These are phyloP conservation scores for Cladosporium sp. DNA, from an alignment of 2,329 filamentous ascomycete genomes.

Conservation along the genomic window DNA sequence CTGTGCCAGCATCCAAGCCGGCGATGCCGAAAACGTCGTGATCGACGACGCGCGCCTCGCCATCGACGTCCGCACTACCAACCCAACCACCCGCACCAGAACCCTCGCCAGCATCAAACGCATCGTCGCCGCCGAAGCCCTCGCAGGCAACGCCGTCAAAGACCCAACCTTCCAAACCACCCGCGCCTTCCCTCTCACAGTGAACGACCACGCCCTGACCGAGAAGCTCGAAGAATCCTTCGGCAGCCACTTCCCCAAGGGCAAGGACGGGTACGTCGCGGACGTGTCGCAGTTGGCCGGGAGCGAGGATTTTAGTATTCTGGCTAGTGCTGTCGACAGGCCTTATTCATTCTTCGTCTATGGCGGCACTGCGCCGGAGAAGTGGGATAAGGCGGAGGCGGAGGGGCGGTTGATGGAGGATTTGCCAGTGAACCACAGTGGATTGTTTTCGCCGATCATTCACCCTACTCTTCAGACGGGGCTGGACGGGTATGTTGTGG, in stretches of 20 bases:
- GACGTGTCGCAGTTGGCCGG: slow-evolving; percentile 46
- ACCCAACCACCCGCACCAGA: slow-evolving; percentile 47
- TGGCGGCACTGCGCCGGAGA: slow-evolving; percentile 52
- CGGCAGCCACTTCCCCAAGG: slow-evolving; percentile 45
- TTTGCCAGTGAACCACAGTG: slow-evolving; percentile 61
- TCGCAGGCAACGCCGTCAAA: slow-evolving; percentile 48
- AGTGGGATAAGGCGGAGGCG: slow-evolving; percentile 52
- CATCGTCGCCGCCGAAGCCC: slow-evolving; percentile 58
- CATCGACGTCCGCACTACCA: slow-evolving; percentile 55
- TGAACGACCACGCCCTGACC: slow-evolving; percentile 53
- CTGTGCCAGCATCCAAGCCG: slow-evolving; percentile 59
- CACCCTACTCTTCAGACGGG: slow-evolving; percentile 58
- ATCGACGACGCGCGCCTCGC: slow-evolving; percentile 55
- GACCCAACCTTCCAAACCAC: slow-evolving; percentile 47
- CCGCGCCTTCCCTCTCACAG: slow-evolving; percentile 49
- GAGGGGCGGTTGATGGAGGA: slow-evolving; percentile 48
- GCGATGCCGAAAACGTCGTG: slow-evolving; percentile 62
- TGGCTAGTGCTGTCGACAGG: slow-evolving; percentile 52
- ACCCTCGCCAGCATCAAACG: slow-evolving; percentile 52
- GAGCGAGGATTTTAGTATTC: slow-evolving; percentile 60
- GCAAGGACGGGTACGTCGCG: slow-evolving; percentile 37
- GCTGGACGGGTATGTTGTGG: slow-evolving; percentile 41
- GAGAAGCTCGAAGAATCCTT: slow-evolving; percentile 47
- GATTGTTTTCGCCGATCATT: slow-evolving; percentile 59
- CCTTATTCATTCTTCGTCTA: slow-evolving; percentile 59